Conservation (phyloP, 23 red algal genomes). For the Gracilariopsis chorda region DNA sequence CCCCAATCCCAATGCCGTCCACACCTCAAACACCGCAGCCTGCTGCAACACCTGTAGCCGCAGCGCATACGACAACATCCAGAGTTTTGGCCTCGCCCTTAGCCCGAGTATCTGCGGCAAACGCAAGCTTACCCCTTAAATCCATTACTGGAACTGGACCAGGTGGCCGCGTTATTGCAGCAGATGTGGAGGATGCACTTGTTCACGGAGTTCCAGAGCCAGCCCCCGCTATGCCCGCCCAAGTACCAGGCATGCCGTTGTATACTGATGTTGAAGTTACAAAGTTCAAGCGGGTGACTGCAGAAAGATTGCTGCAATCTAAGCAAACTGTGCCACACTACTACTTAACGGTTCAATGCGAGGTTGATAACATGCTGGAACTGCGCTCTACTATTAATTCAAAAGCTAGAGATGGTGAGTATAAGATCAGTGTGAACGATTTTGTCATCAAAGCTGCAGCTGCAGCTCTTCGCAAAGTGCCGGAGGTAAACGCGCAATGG, state of each 20-base stretch:
- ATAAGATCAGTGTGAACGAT: slow-evolving; percentile 95
- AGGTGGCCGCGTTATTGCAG: slow-evolving; percentile 64
- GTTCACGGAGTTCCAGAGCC: not conserved
- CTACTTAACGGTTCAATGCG: slow-evolving; percentile 71
- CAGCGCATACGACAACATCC: not conserved
- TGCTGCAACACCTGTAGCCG: not conserved
- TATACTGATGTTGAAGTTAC: slow-evolving; percentile 58
- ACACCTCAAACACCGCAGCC: not conserved
- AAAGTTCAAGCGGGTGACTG: slow-evolving; percentile 63
- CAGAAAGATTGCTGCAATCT: slow-evolving; percentile 83
- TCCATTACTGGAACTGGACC: slow-evolving; percentile 62
- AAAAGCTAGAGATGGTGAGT: slow-evolving; percentile 49
- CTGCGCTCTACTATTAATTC: slow-evolving; percentile 73
- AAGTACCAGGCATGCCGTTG: slow-evolving; percentile 45
- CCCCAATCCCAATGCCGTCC: not conserved
- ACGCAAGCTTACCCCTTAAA: slow-evolving; percentile 48
- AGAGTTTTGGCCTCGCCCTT: slow-evolving; percentile 67
- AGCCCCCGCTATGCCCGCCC: not conserved
- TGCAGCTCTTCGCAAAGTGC: slow-evolving; percentile 84
- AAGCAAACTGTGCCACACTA: slow-evolving; percentile 94
- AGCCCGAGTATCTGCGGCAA: slow-evolving; percentile 60
- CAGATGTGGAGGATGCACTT: slow-evolving; percentile 63
- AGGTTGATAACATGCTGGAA: slow-evolving; percentile 77
- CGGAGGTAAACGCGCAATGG: slow-evolving; percentile 95
- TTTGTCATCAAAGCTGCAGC: slow-evolving; percentile 95